These are phyloP conservation scores for Penicillium coffeae DNA, from an alignment of 495 filamentous ascomycete genomes.

Conservation along the genomic window DNA sequence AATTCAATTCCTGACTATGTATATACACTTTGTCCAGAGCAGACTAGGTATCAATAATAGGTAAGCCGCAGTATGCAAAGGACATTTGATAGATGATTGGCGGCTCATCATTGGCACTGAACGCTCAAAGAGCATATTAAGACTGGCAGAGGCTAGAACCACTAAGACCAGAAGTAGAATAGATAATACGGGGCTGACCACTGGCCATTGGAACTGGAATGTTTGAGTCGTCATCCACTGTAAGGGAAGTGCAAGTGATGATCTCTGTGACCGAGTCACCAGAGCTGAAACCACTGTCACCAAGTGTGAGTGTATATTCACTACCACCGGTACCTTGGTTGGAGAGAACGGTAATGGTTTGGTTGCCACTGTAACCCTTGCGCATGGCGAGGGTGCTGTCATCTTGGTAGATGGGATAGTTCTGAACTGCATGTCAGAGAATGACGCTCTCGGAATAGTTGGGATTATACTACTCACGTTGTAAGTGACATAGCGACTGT, in stretches of 20 bases:
- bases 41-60: no score
- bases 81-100: no score
- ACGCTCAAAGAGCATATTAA: no score
- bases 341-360: constrained; percentile 58
- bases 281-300: constrained; percentile 33
- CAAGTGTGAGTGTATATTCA: constrained; percentile 45
- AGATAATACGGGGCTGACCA: constrained; percentile 30
- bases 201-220: constrained; percentile 33
- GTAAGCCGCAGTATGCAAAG: no score
- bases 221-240: constrained; percentile 29
- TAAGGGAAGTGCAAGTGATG: constrained; percentile 38
- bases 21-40: no score
- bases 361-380: constrained; percentile 54
- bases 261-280: constrained; percentile 41
- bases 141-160: constrained; percentile 10
- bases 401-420: constrained; percentile 54
- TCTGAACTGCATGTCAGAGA: constrained; percentile 31
- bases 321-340: constrained; percentile 51
- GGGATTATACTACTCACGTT: constrained; percentile 28
- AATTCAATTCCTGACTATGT: no score
- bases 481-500: constrained; percentile 47
- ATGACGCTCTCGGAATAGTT: no score
- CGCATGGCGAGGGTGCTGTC: constrained; percentile 56
- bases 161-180: constrained; percentile 11
- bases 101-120: no score